A percentile compares a stretch with the other conserved stretches of the same genome.
phyloP scores from a whole-genome alignment of 1,139 yeast genomes.

The Zygoascus meyerae region DNA sequence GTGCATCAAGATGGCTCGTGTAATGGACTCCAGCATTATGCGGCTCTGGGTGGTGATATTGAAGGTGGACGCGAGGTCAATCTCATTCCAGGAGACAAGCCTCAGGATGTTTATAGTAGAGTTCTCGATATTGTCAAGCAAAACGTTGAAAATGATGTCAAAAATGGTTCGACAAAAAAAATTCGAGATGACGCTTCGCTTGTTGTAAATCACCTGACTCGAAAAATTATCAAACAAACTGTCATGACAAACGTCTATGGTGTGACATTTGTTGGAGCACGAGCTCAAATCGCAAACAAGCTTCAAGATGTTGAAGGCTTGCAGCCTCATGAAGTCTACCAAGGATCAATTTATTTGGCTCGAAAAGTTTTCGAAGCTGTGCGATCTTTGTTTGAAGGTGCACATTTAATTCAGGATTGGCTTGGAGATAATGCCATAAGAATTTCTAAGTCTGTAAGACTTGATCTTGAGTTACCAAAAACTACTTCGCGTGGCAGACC shows the following conservation, averaged over 20 bases:
- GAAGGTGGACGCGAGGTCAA: constrained; percentile 67
- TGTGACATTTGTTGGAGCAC: constrained; percentile 91
- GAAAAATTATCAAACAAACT: constrained; percentile 92
- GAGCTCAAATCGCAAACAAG: constrained; percentile 60
- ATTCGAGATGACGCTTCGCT: constrained; percentile 43
- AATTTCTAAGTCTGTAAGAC: constrained; percentile 70
- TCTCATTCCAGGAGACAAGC: constrained; percentile 39
- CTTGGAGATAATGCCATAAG: constrained; percentile 77
- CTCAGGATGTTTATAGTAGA: constrained; percentile 63
- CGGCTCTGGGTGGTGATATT: constrained; percentile 66
- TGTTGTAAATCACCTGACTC: constrained; percentile 57
- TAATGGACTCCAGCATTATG: constrained; percentile 71
- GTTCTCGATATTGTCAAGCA: constrained; percentile 67
- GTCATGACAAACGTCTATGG: constrained; percentile 99
- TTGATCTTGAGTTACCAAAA: constrained; percentile 43
- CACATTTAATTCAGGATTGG: constrained; percentile 97
- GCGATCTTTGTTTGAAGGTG: constrained; percentile 81
- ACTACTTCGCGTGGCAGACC: constrained; percentile 5
- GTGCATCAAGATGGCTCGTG: constrained; percentile 91
- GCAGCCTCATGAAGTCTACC: constrained; percentile 34
- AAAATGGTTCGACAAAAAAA: constrained; percentile 34
- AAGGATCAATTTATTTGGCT: constrained; percentile 63
- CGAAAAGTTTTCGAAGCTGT: constrained; percentile 75
- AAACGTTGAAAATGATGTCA: constrained; percentile 56
- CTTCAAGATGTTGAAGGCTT: constrained; percentile 40